phyloP scores from a whole-genome alignment of 116 monocot species.

The Dioscorea cayenensis region DNA sequence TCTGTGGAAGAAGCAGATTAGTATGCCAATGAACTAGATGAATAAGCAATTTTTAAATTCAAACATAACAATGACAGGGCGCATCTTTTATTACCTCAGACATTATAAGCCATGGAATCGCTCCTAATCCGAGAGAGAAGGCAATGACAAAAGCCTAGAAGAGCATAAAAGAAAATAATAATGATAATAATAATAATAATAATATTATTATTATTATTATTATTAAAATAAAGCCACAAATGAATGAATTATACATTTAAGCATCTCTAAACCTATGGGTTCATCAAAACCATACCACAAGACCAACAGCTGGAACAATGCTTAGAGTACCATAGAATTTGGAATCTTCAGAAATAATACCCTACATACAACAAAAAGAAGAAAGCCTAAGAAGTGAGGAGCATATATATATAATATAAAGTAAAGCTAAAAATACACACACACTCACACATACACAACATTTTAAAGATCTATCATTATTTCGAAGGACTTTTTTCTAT shows the following conservation, averaged over 20 bases:
- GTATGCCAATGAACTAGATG: too few species aligned
- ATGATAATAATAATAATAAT: too few species aligned
- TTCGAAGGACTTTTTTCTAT: too few species aligned
- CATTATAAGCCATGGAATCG: slow-evolving; percentile 88
- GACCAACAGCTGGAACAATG: slow-evolving; percentile 63
- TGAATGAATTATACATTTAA: background rate
- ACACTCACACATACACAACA: background rate
- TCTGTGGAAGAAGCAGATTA: too few species aligned
- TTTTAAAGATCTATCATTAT: background rate
- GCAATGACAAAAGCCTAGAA: slow-evolving; percentile 59
- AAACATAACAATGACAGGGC: too few species aligned
- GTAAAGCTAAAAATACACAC: background rate
- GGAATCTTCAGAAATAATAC: slow-evolving; percentile 36
- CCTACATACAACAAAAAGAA: slow-evolving; percentile 39
- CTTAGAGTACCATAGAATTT: slow-evolving; percentile 44
- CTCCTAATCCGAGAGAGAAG: slow-evolving; percentile 76
- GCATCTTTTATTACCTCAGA: slow-evolving; percentile 59
- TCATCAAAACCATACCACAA: slow-evolving; percentile 63
- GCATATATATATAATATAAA: background rate
- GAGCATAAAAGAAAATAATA: background rate
- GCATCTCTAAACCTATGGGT: background rate
- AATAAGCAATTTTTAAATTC: too few species aligned
- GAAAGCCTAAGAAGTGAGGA: background rate
- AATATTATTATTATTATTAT: too few species aligned
- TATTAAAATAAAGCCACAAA: too few species aligned